phyloP scores from a whole-genome alignment of 2,329 filamentous ascomycete genomes.

The Alternaria sp. region DNA sequence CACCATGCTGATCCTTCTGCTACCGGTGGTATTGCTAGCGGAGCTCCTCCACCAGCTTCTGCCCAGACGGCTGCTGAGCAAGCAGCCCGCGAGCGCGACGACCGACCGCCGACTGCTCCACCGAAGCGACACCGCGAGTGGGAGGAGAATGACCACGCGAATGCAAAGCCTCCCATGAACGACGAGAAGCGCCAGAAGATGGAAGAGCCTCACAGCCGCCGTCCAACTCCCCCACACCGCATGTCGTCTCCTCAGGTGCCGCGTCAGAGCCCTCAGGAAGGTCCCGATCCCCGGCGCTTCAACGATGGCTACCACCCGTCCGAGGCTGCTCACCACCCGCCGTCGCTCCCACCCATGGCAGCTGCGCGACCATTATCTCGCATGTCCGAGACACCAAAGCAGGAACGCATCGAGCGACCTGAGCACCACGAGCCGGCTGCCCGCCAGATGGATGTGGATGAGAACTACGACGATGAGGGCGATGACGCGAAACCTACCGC shows the following conservation, averaged over 20 bases:
- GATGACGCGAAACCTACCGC: constrained; percentile 73
- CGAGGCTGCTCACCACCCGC: constrained; percentile 86
- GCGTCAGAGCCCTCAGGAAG: constrained; percentile 75
- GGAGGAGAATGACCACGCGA: constrained; percentile 76
- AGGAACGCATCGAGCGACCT: constrained; percentile 53
- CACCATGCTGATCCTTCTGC: constrained; percentile 71
- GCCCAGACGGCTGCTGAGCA: constrained; percentile 72
- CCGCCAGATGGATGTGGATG: constrained; percentile 94
- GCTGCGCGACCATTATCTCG: constrained; percentile 58
- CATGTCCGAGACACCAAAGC: constrained; percentile 52
- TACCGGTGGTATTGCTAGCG: constrained; percentile 68
- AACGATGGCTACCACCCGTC: constrained; percentile 89
- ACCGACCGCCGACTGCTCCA: constrained; percentile 74
- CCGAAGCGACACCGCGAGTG: constrained; percentile 90
- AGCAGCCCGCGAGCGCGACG: constrained; percentile 69
- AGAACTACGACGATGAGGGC: constrained; percentile 94
- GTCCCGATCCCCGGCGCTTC: constrained; percentile 66
- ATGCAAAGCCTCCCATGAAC: constrained; percentile 81
- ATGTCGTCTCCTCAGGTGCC: constrained; percentile 64
- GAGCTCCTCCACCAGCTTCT: constrained; percentile 70
- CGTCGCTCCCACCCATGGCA: constrained; percentile 61
- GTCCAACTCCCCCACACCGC: constrained; percentile 59
- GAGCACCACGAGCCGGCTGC: constrained; percentile 78
- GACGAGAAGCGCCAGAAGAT: constrained; percentile 87
- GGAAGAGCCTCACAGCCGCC: constrained; percentile 81